These are phyloP conservation scores for Climacium dendroides DNA, from an alignment of 225 moss, liverwort and hornwort species.

Conservation along the genomic window DNA sequence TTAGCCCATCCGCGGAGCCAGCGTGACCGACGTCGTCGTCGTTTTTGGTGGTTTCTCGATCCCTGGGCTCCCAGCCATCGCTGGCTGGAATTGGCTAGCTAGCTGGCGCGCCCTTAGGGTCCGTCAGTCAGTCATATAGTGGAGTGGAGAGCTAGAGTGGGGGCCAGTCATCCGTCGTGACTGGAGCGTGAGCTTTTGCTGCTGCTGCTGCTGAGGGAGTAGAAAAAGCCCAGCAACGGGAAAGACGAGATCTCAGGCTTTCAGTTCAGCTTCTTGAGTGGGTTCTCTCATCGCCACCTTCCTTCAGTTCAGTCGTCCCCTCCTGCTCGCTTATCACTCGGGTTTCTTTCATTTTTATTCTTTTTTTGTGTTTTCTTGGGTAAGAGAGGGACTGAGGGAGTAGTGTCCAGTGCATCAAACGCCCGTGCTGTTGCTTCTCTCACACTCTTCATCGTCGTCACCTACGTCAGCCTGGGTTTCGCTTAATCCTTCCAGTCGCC, in stretches of 20 bases:
- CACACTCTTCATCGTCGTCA: constrained; percentile 11
- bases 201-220: neutral
- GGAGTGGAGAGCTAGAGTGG: neutral
- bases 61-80: neutral
- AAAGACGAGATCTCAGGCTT: neutral
- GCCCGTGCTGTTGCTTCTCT: neutral
- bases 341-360: neutral
- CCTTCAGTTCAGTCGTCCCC: neutral
- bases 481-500: neutral
- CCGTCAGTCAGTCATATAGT: neutral
- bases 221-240: neutral
- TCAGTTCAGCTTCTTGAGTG: neutral
- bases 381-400: neutral
- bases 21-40: neutral
- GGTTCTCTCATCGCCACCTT: neutral
- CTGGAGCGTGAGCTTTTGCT: neutral
- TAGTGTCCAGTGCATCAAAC: neutral
- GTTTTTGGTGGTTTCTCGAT: neutral
- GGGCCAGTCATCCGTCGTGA: neutral
- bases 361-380: neutral
- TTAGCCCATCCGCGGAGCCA: neutral
- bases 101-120: neutral
- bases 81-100: neutral
- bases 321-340: neutral
- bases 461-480: neutral